Evolutionary conservation across 2,329 filamentous ascomycete genomes (phyloP), one percentile per base, ranked within the genome.

Genomic region (Monilinia fructigena): DNA sequence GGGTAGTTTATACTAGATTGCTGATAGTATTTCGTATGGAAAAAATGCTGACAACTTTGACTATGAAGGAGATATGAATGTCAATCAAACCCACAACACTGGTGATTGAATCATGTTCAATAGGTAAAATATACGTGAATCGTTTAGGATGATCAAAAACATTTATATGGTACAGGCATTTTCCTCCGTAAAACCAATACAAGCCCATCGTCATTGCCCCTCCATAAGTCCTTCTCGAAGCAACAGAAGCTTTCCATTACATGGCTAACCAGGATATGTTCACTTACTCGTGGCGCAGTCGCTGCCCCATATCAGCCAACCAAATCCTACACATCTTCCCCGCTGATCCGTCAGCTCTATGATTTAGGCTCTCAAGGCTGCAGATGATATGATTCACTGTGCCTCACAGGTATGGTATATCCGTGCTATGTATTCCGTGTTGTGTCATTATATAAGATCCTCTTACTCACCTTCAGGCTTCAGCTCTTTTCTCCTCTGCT

Each of bases 271-370:
- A 45, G 55, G 55, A 48, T 59, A 59, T 35, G 5, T 11, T 56
- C 38, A 45, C 10, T 58, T 28, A 23, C 58, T 20, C 58, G 45
- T 60, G 58, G 58, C 58, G 58, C 45, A 60, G 58, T 50, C 48
- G 2, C 2, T 48, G 56, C 56, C 56, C 56, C 11, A 42, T 16
- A 8, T 35, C 3, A 60, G 50, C 16, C 3, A 50, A 26, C 58
- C 58, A 61, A 61, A 23, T 8, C 31, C 50, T 1, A 18, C 38
- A 14, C 8, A 23, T 38, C 42, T 23, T 60, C 56, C 8, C 56
- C 56, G n/a, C 56, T 50, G 35, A 20, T 50, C 28, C 12, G 45
- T 50, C 58, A 50, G 58, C 58, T 50, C 26, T 26, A n/a, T 47
- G 8, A 10, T 48, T 48, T 60, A 20, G 20, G 26, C 28, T 48